Percentiles rank a stretch among this genome's conserved stretches.
phyloP scores from a whole-genome alignment of 257 asterid genomes.

The Euphrasia confusa region DNA sequence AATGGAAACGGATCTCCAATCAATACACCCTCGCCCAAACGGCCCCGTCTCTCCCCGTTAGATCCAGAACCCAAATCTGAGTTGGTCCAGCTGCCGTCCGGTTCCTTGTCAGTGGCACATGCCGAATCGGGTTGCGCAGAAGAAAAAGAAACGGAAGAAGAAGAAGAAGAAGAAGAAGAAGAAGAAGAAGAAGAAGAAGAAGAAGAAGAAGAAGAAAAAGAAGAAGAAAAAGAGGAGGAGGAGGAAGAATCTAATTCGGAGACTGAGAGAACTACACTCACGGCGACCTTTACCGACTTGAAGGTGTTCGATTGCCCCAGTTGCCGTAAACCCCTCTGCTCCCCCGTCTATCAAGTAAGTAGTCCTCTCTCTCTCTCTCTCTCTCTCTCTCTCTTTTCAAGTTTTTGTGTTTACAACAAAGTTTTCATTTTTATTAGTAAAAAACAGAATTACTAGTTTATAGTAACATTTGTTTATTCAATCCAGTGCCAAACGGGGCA shows the following conservation, averaged over 20 bases:
- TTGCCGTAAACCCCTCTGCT: conserved; percentile 46
- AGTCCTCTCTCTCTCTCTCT: not conserved
- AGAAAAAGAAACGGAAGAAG: too few relatives aligned
- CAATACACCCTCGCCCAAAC: conserved; percentile 20
- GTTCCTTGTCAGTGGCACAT: not conserved
- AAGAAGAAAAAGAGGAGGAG: too few relatives aligned
- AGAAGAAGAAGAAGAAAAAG: too few relatives aligned
- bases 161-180: too few relatives aligned
- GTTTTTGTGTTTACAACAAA: too few relatives aligned
- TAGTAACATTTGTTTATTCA: too few relatives aligned
- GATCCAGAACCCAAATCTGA: too few relatives aligned
- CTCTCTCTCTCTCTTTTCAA: too few relatives aligned
- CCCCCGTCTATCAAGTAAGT: conserved; percentile 69
- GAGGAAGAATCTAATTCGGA: not conserved
- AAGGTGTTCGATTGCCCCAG: conserved; percentile 73
- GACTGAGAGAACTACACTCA: conserved; percentile 2
- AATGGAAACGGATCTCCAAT: conserved; percentile 26
- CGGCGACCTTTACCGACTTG: conserved; percentile 46
- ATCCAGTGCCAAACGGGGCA: not conserved
- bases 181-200: too few relatives aligned
- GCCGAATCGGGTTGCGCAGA: not conserved
- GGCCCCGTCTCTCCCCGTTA: conserved; percentile 12
- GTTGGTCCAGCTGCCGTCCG: too few relatives aligned
- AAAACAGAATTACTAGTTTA: too few relatives aligned
- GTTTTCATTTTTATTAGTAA: too few relatives aligned